phyloP scores from a whole-genome alignment of 2,329 filamentous ascomycete genomes.

The Cylindrodendrum hubeiense region DNA sequence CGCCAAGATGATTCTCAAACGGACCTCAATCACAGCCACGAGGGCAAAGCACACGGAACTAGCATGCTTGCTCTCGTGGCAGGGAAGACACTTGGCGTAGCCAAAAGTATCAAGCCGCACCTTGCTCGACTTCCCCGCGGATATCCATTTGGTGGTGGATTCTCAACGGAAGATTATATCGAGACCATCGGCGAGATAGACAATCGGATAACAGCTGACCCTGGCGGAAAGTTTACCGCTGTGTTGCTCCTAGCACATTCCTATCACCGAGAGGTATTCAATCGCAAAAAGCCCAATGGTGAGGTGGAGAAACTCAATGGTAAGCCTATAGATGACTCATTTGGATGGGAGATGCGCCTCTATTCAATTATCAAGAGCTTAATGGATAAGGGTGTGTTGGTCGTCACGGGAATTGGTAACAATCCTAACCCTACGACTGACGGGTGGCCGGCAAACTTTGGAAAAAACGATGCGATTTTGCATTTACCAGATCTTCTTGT shows the following conservation, averaged over 20 bases:
- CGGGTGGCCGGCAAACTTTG: background rate
- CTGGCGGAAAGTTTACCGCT: background rate
- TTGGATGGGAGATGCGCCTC: background rate
- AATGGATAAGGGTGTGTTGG: background rate
- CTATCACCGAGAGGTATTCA: background rate
- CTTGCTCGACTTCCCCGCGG: slow-evolving; percentile 3
- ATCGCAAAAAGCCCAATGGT: background rate
- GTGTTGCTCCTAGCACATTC: slow-evolving; percentile 1
- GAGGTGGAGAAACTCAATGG: background rate
- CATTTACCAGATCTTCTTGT: slow-evolving; percentile 2
- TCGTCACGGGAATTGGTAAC: background rate
- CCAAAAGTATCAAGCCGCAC: slow-evolving; percentile 10
- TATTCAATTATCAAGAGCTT: background rate
- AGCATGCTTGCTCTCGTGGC: slow-evolving; percentile 1
- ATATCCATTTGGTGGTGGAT: background rate
- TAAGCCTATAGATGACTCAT: background rate
- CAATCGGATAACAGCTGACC: background rate
- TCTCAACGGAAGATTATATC: slow-evolving; percentile 2
- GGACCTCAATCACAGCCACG: background rate
- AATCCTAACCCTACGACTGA: background rate
- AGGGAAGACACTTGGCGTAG: slow-evolving; percentile 11
- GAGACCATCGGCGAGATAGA: slow-evolving; percentile 1
- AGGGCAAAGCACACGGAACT: background rate
- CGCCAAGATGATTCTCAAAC: slow-evolving; percentile 9
- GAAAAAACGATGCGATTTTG: background rate